Evolutionary conservation across 805 yeast genomes (phyloP).

Genomic region (Nakazawaea ishiwadae): DNA sequence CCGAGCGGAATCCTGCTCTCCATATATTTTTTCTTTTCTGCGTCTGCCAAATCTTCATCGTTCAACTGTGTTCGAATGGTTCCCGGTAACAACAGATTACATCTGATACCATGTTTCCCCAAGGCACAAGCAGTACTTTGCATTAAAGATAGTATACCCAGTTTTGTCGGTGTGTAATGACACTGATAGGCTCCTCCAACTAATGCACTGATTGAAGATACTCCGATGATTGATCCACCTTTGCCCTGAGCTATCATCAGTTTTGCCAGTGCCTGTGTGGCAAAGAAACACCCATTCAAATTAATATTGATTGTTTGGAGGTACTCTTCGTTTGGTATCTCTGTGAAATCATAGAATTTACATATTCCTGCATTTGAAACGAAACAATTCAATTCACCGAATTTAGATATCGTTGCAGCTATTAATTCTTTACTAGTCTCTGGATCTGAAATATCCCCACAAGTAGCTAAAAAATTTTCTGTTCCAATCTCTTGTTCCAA

Average conservation of each 20-base stretch:
- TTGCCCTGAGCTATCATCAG: constrained; percentile 40
- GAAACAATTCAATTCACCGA: constrained; percentile 35
- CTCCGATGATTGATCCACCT: constrained; percentile 43
- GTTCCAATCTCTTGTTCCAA: constrained; percentile 22
- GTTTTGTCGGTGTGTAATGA: constrained; percentile 45
- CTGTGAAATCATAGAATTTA: constrained; percentile 34
- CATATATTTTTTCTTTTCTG: constrained; percentile 31
- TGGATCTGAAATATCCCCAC: constrained; percentile 41
- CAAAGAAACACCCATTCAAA: constrained; percentile 38
- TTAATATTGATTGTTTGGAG: constrained; percentile 32
- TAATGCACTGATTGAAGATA: constrained; percentile 36
- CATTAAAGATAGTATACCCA: constrained; percentile 39
- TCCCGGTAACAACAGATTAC: constrained; percentile 43
- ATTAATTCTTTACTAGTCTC: constrained; percentile 30
- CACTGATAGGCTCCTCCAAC: constrained; percentile 43
- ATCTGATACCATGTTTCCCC: constrained; percentile 37
- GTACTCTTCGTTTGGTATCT: constrained; percentile 33
- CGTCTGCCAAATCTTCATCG: constrained; percentile 35
- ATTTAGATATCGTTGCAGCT: constrained; percentile 26
- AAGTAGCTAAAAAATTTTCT: constrained; percentile 27
- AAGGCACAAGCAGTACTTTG: constrained; percentile 40
- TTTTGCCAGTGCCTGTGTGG: constrained; percentile 42
- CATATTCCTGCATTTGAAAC: constrained; percentile 46
- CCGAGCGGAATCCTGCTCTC: constrained; percentile 35
- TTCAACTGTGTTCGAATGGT: constrained; percentile 38